These are phyloP conservation scores for Viola pubescens DNA, from an alignment of 441 rosid genomes.

Conservation along the genomic window DNA sequence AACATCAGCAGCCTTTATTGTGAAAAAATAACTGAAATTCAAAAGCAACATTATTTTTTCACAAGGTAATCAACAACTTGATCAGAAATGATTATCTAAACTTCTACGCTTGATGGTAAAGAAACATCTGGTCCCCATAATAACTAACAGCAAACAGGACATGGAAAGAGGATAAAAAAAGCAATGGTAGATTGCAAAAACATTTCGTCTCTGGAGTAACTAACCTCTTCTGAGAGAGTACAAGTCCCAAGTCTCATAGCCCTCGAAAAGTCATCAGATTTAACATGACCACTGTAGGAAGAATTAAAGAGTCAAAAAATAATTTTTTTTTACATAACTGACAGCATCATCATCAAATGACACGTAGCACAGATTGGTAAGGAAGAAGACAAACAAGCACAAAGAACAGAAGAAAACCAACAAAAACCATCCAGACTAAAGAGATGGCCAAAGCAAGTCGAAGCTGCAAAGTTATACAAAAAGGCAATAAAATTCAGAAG, in stretches of 20 bases:
- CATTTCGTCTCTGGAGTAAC: conserved; percentile 12
- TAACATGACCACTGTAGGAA: conserved; percentile 69
- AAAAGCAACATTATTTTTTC: no score
- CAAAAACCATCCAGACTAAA: not conserved
- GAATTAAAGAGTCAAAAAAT: conserved; percentile 9
- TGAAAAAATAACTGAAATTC: no score
- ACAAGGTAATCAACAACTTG: not conserved
- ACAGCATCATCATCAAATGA: not conserved
- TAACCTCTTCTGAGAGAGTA: conserved; percentile 60
- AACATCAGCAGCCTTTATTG: not conserved
- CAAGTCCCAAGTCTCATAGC: conserved; percentile 54
- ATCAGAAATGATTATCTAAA: not conserved
- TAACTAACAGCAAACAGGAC: not conserved
- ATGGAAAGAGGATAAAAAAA: not conserved
- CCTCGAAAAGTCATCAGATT: conserved; percentile 45
- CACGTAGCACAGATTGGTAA: not conserved
- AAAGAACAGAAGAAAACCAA: not conserved
- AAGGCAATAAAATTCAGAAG: not conserved
- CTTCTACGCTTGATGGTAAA: not conserved
- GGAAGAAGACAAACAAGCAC: not conserved
- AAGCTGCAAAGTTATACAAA: not conserved
- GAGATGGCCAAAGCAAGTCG: not conserved
- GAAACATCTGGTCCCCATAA: not conserved
- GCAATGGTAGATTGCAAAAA: not conserved
- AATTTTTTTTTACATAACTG: not conserved